phyloP scores from a whole-genome alignment of 257 asterid genomes.

The Nicotiana benthamiana region DNA sequence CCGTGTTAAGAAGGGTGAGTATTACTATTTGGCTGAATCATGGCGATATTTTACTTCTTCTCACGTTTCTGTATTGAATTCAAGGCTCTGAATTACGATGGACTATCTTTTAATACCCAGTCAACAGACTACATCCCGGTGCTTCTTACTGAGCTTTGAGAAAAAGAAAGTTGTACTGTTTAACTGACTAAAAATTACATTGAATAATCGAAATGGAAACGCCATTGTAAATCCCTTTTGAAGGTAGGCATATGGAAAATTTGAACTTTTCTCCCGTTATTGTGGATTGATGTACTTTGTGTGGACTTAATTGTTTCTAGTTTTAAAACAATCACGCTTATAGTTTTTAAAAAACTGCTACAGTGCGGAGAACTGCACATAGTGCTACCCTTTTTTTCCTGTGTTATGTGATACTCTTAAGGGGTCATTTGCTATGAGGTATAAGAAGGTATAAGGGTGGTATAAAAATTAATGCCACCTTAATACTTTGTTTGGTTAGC shows the following conservation, averaged over 20 bases:
- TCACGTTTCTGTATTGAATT: not conserved
- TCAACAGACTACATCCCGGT: not conserved
- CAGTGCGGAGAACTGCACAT: not conserved
- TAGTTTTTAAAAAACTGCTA: not conserved
- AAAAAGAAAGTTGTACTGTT: not conserved
- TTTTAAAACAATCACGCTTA: not conserved
- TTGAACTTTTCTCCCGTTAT: not conserved
- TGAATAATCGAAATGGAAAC: not conserved
- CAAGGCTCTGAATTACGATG: not conserved
- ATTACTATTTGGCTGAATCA: not conserved
- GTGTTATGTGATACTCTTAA: not conserved
- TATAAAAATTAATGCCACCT: too few relatives aligned
- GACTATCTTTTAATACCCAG: not conserved
- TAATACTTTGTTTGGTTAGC: too few relatives aligned
- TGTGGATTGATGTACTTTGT: not conserved
- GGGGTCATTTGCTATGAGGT: too few relatives aligned
- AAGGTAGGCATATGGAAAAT: not conserved
- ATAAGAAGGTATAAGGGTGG: too few relatives aligned
- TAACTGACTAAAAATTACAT: not conserved
- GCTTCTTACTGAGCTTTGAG: not conserved
- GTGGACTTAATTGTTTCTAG: not conserved
- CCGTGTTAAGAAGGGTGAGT: conserved; percentile 77
- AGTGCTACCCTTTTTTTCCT: not conserved
- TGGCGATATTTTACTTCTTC: not conserved
- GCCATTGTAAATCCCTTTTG: not conserved